Conservation (phyloP, 768 basidiomycete genomes). For the Mycena epipterygia region DNA sequence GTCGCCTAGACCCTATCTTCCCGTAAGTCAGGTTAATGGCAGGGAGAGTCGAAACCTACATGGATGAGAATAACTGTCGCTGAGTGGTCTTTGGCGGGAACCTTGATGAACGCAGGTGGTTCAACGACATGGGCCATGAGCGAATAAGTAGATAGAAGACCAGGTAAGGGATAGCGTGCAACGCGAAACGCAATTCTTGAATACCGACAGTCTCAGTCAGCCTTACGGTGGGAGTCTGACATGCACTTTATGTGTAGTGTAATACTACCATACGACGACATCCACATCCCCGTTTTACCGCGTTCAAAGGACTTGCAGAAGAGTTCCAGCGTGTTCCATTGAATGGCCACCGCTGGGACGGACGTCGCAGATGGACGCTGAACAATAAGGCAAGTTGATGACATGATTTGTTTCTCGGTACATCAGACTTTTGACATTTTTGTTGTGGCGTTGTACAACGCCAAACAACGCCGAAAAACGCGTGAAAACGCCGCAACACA, state of each 20-base stretch:
- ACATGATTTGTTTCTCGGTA: too few relatives aligned
- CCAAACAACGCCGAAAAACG: too few relatives aligned
- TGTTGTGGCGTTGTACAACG: too few relatives aligned
- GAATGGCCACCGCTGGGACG: too few relatives aligned
- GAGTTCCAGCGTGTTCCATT: too few relatives aligned
- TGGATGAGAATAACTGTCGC: conserved; percentile 34
- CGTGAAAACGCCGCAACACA: too few relatives aligned
- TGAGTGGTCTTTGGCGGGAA: conserved; percentile 20
- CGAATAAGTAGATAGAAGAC: conserved; percentile 1
- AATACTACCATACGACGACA: background rate
- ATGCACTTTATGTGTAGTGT: background rate
- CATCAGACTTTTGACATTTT: too few relatives aligned
- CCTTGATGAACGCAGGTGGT: conserved; percentile 21
- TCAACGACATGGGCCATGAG: conserved; percentile 5
- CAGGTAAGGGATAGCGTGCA: conserved; percentile 12
- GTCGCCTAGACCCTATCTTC: conserved; percentile 21
- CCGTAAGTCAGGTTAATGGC: background rate
- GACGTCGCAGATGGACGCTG: too few relatives aligned
- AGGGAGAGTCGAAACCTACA: background rate
- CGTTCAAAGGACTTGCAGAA: too few relatives aligned
- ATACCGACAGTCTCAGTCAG: conserved; percentile 9
- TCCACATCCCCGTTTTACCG: background rate
- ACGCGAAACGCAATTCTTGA: background rate
- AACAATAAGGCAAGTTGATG: too few relatives aligned
- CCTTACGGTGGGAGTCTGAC: conserved; percentile 2